Percentiles rank a stretch among this genome's conserved stretches.
These are phyloP conservation scores for Trichosporon inkin DNA, from an alignment of 1,284 basidiomycete species.

Conservation along the genomic window DNA sequence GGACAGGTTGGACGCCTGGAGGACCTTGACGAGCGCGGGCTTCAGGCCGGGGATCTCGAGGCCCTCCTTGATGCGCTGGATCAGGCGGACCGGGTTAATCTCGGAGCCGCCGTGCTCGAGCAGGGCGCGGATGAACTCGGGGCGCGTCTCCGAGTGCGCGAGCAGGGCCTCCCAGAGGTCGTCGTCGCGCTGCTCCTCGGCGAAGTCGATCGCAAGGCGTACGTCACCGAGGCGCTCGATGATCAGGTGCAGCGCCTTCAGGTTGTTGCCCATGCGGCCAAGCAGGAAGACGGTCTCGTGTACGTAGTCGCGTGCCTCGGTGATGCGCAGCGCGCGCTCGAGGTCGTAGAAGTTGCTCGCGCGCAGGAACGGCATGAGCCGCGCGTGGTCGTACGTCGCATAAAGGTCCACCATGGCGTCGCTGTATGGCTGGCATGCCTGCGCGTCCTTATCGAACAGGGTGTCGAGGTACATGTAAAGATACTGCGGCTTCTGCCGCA, in stretches of 20 bases:
- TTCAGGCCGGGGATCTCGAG: slow-evolving; percentile 94
- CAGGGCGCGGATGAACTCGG: slow-evolving; percentile 92
- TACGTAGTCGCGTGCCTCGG: slow-evolving; percentile 78
- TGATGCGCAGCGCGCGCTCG: slow-evolving; percentile 79
- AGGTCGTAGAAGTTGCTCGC: slow-evolving; percentile 88
- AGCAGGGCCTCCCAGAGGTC: slow-evolving; percentile 98
- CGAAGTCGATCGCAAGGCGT: slow-evolving; percentile 91
- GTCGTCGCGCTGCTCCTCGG: slow-evolving; percentile 93
- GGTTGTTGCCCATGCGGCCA: slow-evolving; percentile 96
- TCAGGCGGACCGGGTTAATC: slow-evolving; percentile 90
- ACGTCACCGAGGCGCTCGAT: slow-evolving; percentile 94
- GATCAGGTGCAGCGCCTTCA: slow-evolving; percentile 86
- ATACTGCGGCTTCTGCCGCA: slow-evolving; percentile 71
- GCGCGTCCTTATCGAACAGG: slow-evolving; percentile 79
- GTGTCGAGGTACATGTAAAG: slow-evolving; percentile 92
- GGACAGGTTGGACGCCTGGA: slow-evolving; percentile 88
- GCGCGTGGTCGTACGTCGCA: slow-evolving; percentile 74
- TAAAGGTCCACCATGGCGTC: slow-evolving; percentile 87
- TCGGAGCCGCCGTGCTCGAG: slow-evolving; percentile 94
- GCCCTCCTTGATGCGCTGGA: slow-evolving; percentile 90
- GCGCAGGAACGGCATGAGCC: slow-evolving; percentile 84
- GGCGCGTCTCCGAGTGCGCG: slow-evolving; percentile 87
- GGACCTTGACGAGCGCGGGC: slow-evolving; percentile 88
- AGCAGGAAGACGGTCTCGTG: slow-evolving; percentile 97
- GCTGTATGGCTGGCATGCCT: slow-evolving; percentile 72